These are phyloP conservation scores for Trichophaea hybrida DNA, from an alignment of 2,329 filamentous ascomycete genomes.

Conservation along the genomic window DNA sequence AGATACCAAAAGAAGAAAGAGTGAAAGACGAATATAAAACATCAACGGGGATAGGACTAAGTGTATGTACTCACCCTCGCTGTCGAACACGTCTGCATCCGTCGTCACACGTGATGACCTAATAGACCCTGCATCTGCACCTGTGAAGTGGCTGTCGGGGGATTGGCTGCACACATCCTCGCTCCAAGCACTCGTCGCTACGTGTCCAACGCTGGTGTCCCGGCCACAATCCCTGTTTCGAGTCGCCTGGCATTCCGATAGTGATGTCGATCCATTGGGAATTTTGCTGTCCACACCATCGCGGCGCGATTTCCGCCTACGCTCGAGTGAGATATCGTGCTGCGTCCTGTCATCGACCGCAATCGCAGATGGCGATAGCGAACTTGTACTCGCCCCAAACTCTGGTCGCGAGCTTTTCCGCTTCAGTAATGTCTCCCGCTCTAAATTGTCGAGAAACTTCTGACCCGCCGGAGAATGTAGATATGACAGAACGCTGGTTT, in stretches of 20 bases:
- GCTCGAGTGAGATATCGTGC: constrained; percentile 2
- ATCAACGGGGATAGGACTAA: constrained; percentile 1
- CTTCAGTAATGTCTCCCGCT: neutral
- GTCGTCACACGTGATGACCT: neutral
- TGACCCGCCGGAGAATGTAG: neutral
- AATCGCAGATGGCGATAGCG: neutral
- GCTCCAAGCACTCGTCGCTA: neutral
- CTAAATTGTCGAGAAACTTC: constrained; percentile 1
- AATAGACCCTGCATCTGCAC: neutral
- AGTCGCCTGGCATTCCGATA: neutral
- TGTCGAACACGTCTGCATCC: neutral
- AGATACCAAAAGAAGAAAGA: neutral
- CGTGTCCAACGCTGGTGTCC: neutral
- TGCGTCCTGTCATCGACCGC: neutral
- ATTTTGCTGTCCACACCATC: neutral
- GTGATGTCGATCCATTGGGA: neutral
- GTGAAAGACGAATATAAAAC: neutral
- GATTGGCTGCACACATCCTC: neutral
- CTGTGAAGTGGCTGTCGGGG: neutral
- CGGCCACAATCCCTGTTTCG: neutral
- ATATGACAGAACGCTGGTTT: neutral
- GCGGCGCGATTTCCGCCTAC: neutral
- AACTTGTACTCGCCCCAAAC: neutral
- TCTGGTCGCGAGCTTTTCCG: neutral
- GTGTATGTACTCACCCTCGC: neutral